These are phyloP conservation scores for Gracilariopsis chorda DNA, from an alignment of 23 red algal genomes.

Conservation along the genomic window DNA sequence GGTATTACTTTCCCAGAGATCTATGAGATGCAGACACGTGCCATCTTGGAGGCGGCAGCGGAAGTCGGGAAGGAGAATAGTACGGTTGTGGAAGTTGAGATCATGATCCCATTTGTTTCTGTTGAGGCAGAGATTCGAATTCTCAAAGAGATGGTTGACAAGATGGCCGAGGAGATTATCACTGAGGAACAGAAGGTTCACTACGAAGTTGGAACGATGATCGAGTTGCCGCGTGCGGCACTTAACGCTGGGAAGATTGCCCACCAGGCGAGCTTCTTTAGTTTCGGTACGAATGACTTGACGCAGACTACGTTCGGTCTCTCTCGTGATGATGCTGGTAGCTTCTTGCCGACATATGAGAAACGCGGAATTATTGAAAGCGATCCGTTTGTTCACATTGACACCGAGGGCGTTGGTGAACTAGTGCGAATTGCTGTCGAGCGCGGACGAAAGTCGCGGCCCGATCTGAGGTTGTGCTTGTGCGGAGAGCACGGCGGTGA, in stretches of 20 bases:
- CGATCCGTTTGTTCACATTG: conserved; percentile 56
- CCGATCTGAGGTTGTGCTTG: conserved; percentile 24
- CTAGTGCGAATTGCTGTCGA: conserved; percentile 42
- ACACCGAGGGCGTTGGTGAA: conserved; percentile 53
- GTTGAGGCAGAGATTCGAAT: conserved; percentile 33
- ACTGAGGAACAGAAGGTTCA: neutral
- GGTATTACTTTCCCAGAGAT: conserved; percentile 59
- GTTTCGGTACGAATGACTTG: conserved; percentile 63
- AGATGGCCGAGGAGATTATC: conserved; percentile 1
- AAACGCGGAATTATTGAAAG: conserved; percentile 31
- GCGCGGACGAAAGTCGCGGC: conserved; percentile 35
- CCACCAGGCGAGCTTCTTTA: conserved; percentile 48
- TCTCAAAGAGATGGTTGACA: conserved; percentile 25
- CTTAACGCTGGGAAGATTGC: conserved; percentile 57
- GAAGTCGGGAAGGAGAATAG: conserved; percentile 12
- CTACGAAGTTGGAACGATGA: conserved; percentile 60
- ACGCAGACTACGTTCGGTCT: conserved; percentile 61
- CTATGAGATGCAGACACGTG: conserved; percentile 59
- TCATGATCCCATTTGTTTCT: conserved; percentile 56
- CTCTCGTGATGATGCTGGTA: conserved; percentile 61
- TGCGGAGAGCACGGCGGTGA: conserved; percentile 68
- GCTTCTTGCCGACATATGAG: conserved; percentile 37
- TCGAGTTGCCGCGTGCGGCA: conserved; percentile 48
- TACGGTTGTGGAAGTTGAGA: conserved; percentile 24
- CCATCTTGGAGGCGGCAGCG: conserved; percentile 39